Conservation (phyloP, 176 grass and related monocot genomes). For the Eragrostis curvula region DNA sequence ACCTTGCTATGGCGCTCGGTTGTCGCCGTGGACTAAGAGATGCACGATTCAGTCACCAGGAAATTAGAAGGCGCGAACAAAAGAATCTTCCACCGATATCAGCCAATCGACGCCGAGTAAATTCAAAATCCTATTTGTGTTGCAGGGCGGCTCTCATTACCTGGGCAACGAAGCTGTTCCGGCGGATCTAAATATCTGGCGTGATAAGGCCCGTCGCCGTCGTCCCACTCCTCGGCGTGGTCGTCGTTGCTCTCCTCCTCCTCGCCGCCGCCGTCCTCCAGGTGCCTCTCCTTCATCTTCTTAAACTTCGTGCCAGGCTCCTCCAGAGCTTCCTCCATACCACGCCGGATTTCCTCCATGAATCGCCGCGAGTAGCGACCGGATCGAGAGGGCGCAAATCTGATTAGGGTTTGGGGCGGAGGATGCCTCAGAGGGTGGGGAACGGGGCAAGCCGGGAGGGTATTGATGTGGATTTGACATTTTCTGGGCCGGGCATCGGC, state of each 20-base stretch:
- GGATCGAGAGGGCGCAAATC: too few species aligned
- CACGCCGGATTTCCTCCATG: not conserved
- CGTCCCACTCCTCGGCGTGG: not conserved
- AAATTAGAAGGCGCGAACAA: too few species aligned
- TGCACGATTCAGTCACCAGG: too few species aligned
- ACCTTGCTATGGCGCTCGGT: too few species aligned
- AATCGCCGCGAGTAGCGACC: too few species aligned
- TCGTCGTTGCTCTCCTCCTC: not conserved
- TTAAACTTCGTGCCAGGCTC: not conserved
- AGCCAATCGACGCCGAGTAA: too few species aligned
- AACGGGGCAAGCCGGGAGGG: too few species aligned
- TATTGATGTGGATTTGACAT: too few species aligned
- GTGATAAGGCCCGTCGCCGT: not conserved
- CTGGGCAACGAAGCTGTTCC: not conserved
- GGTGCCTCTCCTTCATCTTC: not conserved
- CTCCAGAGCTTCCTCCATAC: not conserved
- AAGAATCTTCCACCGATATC: too few species aligned
- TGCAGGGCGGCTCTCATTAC: not conserved
- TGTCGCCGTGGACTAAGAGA: too few species aligned
- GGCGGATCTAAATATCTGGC: not conserved
- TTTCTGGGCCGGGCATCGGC: too few species aligned
- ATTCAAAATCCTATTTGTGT: not conserved
- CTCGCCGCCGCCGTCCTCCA: not conserved
- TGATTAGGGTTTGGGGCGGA: not conserved
- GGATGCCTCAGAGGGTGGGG: too few species aligned